Base-by-base conservation (phyloP, 805 yeast genomes). In the Saccharomycopsis babjevae region DNA sequence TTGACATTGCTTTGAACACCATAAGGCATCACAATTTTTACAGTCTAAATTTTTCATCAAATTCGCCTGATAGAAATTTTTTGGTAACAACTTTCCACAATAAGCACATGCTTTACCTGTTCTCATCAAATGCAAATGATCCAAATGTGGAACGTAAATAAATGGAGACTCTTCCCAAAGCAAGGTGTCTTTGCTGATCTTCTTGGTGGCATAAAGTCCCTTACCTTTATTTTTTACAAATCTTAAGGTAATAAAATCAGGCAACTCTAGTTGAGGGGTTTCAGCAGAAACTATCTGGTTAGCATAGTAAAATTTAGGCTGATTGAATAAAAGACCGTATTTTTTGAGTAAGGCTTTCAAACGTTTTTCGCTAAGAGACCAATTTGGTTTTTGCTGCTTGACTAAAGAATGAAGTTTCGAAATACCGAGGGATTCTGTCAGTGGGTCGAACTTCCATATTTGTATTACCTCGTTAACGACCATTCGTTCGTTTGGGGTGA, bases 1-100 rank as follows among this genome's bases (percentile, higher is more conserved):
- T 67, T 84, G 83, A 74, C 96, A 89, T 10, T 69, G 70, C 56
- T 72, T 75, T 6, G 84, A 78, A 71, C 96, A 89, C 93, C 94
- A 89, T 57, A 83, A 74, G 58, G 83, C 86, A 7, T 77, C 70
- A 66, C 93, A 87, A 16, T 77, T 77, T 57, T 77, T 75, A 72
- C 96, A 89, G 65, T 84, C 86, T 56, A 85, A 73, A 50, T 70
- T 73, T 57, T 78, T 69, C 39, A 63, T 59, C 15, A 62, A 50
- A 13, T 50, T 52, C 6, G 62, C 25, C 38, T 61, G 61, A 32
- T 60, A 62, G 2, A 54, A 28, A 8, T 76, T 65, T 4, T 67
- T 63, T 2, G 74, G 72, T 43, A 84, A 71, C 1, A 84, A 72
- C 55, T 79, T 77, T 0, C 91, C 89, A 74, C 96, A 89, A 68